Evolutionary conservation across 441 rosid species (phyloP), one percentile per base, ranked within the genome.

Genomic region (Gossypium davidsonii): DNA sequence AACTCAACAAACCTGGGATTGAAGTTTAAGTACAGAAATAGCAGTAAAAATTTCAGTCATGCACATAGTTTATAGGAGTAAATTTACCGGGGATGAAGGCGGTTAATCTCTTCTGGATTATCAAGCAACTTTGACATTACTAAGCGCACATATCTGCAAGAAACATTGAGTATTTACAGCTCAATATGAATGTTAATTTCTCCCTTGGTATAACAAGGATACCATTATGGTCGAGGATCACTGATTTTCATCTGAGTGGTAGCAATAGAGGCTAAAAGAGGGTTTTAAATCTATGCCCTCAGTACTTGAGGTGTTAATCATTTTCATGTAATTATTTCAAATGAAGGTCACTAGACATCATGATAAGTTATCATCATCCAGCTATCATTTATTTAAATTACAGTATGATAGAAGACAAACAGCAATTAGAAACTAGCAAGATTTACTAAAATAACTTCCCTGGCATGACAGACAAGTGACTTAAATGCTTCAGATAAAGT

Each of bases 1-100:
- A 95, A 94, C 86, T 91, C 96, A 18, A 76, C 48, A 81, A 92
- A 90, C 87, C 98, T 95, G 86, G 28, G 71, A 74, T 68, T 59
- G 70, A 72, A 64, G 73, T 69, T 74, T 46, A 74, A 61, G 66
- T 44, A 52, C 26, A 72, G 60, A 59, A 67, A 67, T 67, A 67
- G 46, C 46, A 51, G 26, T 52, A 67, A 67, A 67, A 25, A 49
- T 26, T n/a, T 26, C 59, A 51, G 42, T 67, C 17, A 66, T 26
- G 14, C 59, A 67, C 71, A 60, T 42, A 31, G 15, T 76, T 53
- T 59, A 73, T 51, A 65, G 11, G 23, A 74, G 25, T 62, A 77
- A 31, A 58, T 72, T 52, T 87, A 95, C 98, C 96, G 88, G 73
- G 99, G 96, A 76, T 92, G 97, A 59, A 87, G 88, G 73, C 17